Conservation (phyloP, 805 yeast species). For the Hermanozyma aechmeae region DNA sequence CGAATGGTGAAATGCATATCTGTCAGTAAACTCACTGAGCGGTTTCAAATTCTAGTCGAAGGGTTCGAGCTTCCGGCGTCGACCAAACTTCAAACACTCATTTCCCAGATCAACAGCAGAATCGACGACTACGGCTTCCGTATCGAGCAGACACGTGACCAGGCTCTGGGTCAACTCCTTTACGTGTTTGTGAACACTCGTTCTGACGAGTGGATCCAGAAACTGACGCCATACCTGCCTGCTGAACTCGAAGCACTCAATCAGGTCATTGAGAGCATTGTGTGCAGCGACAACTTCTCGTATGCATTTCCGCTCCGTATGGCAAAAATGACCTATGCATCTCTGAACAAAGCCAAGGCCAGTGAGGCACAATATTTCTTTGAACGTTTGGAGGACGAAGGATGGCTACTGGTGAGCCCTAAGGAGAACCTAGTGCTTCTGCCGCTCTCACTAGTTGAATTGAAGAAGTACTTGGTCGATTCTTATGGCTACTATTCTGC, state of each 20-base stretch:
- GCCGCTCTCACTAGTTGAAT: conserved; percentile 36
- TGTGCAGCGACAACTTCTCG: conserved; percentile 27
- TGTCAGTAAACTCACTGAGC: conserved; percentile 3
- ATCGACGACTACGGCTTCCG: conserved; percentile 32
- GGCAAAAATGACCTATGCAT: conserved; percentile 22
- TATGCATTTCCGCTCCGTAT: conserved; percentile 26
- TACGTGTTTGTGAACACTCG: conserved; percentile 34
- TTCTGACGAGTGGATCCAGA: conserved; percentile 32
- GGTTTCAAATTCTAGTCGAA: conserved; percentile 3
- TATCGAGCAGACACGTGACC: conserved; percentile 30
- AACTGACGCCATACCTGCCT: conserved; percentile 23
- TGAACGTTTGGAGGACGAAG: conserved; percentile 33
- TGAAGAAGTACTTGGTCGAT: conserved; percentile 34
- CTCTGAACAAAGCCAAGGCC: conserved; percentile 16
- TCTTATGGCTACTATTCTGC: conserved; percentile 25
- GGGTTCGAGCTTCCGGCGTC: conserved; percentile 5
- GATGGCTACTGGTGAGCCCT: conserved; percentile 39
- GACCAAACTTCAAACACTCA: too few species aligned
- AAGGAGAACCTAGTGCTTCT: conserved; percentile 28
- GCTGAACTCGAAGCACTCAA: conserved; percentile 35
- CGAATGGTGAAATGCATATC: conserved; percentile 5
- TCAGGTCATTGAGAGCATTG: conserved; percentile 35
- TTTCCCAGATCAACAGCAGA: conserved; percentile 20
- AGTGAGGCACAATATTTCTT: conserved; percentile 33
- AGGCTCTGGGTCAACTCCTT: conserved; percentile 18